These are phyloP conservation scores for Crithidia brevicula DNA, from an alignment of 208 protist genomes.

Conservation along the genomic window DNA sequence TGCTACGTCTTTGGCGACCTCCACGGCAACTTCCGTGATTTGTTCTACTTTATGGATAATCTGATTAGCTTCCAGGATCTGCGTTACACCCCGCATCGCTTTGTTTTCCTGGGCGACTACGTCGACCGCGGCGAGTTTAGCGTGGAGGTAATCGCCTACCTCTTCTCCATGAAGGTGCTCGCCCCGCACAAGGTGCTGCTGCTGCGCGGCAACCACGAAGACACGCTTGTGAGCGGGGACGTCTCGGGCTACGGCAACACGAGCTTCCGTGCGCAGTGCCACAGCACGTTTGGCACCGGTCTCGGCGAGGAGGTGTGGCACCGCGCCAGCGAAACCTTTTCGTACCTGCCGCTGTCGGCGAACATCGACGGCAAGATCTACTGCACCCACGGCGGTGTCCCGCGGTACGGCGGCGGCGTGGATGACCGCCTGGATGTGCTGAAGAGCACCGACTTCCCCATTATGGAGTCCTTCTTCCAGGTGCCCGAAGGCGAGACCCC, in stretches of 20 bases:
- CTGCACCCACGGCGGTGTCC: conserved; percentile 95
- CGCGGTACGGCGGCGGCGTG: conserved; percentile 81
- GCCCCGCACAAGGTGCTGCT: conserved; percentile 92
- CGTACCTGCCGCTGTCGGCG: conserved; percentile 88
- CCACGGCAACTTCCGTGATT: conserved; percentile 94
- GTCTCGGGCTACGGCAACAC: conserved; percentile 87
- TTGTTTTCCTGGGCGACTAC: conserved; percentile 99
- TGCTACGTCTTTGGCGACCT: conserved; percentile 96
- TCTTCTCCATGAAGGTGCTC: conserved; percentile 93
- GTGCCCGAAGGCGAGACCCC: conserved; percentile 68
- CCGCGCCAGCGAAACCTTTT: conserved; percentile 83
- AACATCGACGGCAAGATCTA: conserved; percentile 94
- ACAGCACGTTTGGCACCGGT: conserved; percentile 73
- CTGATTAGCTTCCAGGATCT: conserved; percentile 92
- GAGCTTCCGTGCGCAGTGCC: conserved; percentile 91
- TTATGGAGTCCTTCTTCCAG: conserved; percentile 87
- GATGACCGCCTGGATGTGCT: conserved; percentile 81
- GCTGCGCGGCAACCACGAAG: conserved; percentile 95
- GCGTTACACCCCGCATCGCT: conserved; percentile 92
- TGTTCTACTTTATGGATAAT: conserved; percentile 94
- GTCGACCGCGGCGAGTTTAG: conserved; percentile 97
- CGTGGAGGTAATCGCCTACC: conserved; percentile 92
- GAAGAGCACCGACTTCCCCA: conserved; percentile 73
- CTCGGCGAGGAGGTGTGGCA: conserved; percentile 91
- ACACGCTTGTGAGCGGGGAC: conserved; percentile 93